Conservation (phyloP, 768 basidiomycete species). For the Mycena indigotica region DNA sequence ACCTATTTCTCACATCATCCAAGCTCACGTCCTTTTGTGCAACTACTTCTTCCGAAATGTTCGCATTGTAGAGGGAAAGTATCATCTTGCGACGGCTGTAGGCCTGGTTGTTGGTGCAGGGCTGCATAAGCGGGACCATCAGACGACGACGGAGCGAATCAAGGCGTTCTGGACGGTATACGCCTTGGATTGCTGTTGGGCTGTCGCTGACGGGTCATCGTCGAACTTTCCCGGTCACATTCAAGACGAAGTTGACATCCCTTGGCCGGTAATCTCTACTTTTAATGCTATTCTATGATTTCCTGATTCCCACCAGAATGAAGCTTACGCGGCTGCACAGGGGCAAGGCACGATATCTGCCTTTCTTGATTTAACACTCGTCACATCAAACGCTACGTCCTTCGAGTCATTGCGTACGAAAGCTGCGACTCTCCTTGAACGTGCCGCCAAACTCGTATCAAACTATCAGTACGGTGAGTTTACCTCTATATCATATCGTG, state of each 20-base stretch:
- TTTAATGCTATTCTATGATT: too few relatives aligned
- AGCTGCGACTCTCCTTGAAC: neutral
- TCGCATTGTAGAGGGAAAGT: slow-evolving; percentile 45
- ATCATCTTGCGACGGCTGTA: slow-evolving; percentile 40
- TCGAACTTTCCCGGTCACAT: neutral
- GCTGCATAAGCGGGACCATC: slow-evolving; percentile 13
- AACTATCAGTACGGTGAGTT: neutral
- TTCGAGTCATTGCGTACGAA: neutral
- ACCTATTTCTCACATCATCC: slow-evolving; percentile 35
- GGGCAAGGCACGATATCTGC: neutral
- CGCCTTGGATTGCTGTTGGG: neutral
- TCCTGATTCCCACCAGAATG: neutral
- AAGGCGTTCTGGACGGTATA: neutral
- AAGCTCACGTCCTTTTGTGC: slow-evolving; percentile 44
- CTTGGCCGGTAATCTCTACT: neutral
- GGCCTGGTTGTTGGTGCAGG: slow-evolving; percentile 29
- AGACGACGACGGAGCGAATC: neutral
- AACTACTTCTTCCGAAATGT: slow-evolving; percentile 46
- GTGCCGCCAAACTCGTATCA: neutral
- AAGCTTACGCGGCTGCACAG: neutral
- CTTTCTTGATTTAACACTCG: neutral
- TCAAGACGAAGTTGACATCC: neutral
- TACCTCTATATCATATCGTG: neutral
- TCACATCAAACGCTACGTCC: neutral
- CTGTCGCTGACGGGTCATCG: neutral